Conservation (phyloP, 139 green algal species). For the Edaphochlamys debaryana region DNA sequence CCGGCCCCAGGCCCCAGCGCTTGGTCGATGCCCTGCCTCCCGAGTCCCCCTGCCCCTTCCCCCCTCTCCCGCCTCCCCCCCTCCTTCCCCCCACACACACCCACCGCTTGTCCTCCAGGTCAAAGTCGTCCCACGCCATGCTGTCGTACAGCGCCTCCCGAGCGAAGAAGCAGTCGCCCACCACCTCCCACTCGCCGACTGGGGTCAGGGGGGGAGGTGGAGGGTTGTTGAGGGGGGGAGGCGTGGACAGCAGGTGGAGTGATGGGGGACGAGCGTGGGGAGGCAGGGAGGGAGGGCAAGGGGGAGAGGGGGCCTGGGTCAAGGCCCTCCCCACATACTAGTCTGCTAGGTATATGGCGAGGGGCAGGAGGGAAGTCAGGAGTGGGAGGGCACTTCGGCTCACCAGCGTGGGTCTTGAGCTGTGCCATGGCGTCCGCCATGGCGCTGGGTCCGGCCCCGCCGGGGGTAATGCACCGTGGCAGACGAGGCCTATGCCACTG, state of each 20-base stretch:
- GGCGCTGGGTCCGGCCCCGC: too few relatives aligned
- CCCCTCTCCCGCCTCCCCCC: background rate
- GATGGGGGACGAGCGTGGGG: background rate
- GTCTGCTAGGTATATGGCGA: background rate
- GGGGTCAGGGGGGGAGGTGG: background rate
- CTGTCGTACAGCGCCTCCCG: slow-evolving; percentile 70
- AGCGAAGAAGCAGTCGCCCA: slow-evolving; percentile 71
- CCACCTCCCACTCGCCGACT: slow-evolving; percentile 78
- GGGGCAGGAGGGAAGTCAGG: background rate
- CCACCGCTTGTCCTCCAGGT: slow-evolving; percentile 68
- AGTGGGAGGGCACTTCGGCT: background rate
- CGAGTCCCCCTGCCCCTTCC: too few relatives aligned
- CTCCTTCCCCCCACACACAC: background rate
- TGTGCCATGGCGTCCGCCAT: slow-evolving; percentile 29
- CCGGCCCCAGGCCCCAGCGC: too few relatives aligned
- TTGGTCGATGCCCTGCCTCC: too few relatives aligned
- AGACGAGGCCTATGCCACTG: too few relatives aligned
- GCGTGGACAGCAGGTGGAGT: background rate
- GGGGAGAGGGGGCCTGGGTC: background rate
- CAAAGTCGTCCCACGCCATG: slow-evolving; percentile 71
- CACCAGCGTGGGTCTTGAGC: slow-evolving; percentile 31
- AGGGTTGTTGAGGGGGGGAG: too few relatives aligned
- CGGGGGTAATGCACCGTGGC: too few relatives aligned
- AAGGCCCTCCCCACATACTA: background rate
- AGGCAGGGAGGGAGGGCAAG: background rate